Percentiles rank a stretch among this genome's conserved stretches.
Conservation (phyloP, 352 stramenopile genomes). For the Globisporangium paroecandrum region DNA sequence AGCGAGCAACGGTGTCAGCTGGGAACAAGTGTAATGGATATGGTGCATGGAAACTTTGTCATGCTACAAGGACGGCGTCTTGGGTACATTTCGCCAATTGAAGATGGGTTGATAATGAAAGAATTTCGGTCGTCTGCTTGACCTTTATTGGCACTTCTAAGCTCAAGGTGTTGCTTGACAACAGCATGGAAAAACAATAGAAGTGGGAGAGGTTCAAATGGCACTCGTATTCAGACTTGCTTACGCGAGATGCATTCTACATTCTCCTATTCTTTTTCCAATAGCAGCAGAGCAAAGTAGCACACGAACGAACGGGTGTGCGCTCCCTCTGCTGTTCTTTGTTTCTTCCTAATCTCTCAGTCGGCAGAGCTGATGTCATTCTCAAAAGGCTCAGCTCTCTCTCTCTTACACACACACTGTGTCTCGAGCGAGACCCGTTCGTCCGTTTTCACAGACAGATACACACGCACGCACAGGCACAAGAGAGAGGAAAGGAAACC, state of each 20-base stretch:
- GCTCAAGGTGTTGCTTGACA: neutral
- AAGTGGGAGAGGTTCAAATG: neutral
- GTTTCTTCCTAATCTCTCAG: slow-evolving; percentile 1
- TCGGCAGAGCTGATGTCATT: neutral
- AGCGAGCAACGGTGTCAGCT: too few relatives aligned
- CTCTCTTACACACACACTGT: neutral
- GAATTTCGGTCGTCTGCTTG: neutral
- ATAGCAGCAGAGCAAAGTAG: neutral
- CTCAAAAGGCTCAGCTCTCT: neutral
- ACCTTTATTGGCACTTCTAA: too few relatives aligned
- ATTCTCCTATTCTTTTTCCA: neutral
- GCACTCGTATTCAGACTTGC: neutral
- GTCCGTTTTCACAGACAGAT: neutral
- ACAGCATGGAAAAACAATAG: neutral
- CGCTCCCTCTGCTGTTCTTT: neutral
- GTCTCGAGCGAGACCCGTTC: neutral
- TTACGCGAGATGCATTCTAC: neutral
- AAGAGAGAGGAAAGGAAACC: slow-evolving; percentile 27
- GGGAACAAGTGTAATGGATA: too few relatives aligned
- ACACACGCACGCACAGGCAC: neutral
- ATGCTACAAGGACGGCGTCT: neutral
- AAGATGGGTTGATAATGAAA: neutral
- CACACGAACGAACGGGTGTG: neutral
- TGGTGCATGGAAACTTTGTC: too few relatives aligned
- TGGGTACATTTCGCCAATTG: neutral